phyloP scores from a whole-genome alignment of 768 basidiomycete genomes.

The Trametes cubensis region DNA sequence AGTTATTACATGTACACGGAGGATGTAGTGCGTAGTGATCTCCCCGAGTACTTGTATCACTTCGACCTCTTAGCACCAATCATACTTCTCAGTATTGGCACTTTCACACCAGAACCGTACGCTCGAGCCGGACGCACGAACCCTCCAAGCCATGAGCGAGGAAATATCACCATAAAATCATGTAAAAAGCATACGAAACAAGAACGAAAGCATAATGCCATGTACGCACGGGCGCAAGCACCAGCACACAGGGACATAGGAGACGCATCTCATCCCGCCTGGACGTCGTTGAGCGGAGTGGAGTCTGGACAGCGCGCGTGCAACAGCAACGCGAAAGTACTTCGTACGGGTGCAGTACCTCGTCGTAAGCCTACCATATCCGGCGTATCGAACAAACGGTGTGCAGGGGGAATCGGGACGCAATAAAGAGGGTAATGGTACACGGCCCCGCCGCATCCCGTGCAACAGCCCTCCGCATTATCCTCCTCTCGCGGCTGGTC shows the following conservation, averaged over 20 bases:
- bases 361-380: constrained; percentile 18
- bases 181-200: not conserved
- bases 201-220: constrained; percentile 3
- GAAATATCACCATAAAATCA: not conserved
- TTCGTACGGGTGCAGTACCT: not conserved
- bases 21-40: too few species aligned
- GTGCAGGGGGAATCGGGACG: constrained; percentile 8
- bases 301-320: not conserved
- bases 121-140: too few species aligned
- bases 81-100: too few species aligned
- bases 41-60: too few species aligned
- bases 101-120: too few species aligned
- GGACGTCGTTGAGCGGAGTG: not conserved
- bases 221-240: not conserved
- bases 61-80: too few species aligned
- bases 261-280: not conserved
- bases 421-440: constrained; percentile 25
- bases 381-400: constrained; percentile 12
- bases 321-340: not conserved
- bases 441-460: constrained; percentile 19
- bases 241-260: too few species aligned
- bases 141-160: not conserved
- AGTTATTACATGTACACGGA: too few species aligned
- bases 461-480: constrained; percentile 1
- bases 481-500: not conserved